These are phyloP conservation scores for Dactylellina parvicollis DNA, from an alignment of 2,329 filamentous ascomycete species.

Conservation along the genomic window DNA sequence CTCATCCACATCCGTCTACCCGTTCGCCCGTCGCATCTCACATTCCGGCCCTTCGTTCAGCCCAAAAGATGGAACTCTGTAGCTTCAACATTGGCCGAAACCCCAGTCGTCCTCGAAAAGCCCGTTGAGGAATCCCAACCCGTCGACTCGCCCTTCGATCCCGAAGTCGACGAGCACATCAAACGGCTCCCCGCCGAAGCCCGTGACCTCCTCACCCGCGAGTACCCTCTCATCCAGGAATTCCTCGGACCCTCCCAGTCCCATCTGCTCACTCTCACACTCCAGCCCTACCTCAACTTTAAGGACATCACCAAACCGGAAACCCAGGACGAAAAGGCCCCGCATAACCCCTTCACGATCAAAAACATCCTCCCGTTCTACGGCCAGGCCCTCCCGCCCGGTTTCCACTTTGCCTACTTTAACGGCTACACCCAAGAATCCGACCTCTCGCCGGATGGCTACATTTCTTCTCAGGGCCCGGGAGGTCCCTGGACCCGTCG, in stretches of 20 bases:
- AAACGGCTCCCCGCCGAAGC: slow-evolving; percentile 65
- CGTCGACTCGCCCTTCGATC: slow-evolving; percentile 12
- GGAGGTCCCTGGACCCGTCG: slow-evolving; percentile 76
- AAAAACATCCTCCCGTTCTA: slow-evolving; percentile 59
- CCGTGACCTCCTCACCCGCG: slow-evolving; percentile 60
- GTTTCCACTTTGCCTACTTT: slow-evolving; percentile 89
- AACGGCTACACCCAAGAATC: slow-evolving; percentile 73
- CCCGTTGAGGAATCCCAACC: neutral
- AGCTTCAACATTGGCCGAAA: neutral
- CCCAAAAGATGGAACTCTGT: slow-evolving; percentile 21
- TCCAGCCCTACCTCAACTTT: slow-evolving; percentile 61
- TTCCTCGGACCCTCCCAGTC: slow-evolving; percentile 71
- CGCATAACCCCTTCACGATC: slow-evolving; percentile 58
- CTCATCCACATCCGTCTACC: slow-evolving; percentile 26
- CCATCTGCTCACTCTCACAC: slow-evolving; percentile 72
- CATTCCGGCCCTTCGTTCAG: neutral
- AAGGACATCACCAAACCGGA: slow-evolving; percentile 20
- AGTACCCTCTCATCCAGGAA: slow-evolving; percentile 65
- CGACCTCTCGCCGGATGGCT: slow-evolving; percentile 80
- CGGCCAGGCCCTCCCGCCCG: slow-evolving; percentile 65
- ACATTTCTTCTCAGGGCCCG: slow-evolving; percentile 80
- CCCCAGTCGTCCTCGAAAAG: neutral
- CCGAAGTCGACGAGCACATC: slow-evolving; percentile 57
- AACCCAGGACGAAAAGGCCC: slow-evolving; percentile 53
- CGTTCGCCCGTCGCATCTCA: neutral